These are phyloP conservation scores for Talaromyces piceae DNA, from an alignment of 2,329 filamentous ascomycete species.

Conservation along the genomic window DNA sequence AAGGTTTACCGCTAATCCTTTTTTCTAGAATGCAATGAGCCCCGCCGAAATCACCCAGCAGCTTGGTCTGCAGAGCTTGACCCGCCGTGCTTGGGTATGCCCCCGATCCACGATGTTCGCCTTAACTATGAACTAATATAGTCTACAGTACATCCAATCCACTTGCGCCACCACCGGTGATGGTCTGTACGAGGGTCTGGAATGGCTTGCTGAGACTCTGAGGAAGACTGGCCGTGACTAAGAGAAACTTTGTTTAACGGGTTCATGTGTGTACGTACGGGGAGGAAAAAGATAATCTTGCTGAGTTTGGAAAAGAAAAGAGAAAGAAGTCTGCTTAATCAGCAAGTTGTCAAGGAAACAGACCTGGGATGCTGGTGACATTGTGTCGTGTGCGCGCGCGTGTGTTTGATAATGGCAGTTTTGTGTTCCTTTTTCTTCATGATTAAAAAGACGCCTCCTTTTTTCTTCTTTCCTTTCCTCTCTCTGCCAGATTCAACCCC, in stretches of 20 bases:
- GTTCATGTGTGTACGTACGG: neutral
- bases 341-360: neutral
- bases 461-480: neutral
- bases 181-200: slow-evolving; percentile 98
- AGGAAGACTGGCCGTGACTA: slow-evolving; percentile 57
- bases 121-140: slow-evolving; percentile 11
- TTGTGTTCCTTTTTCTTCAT: neutral
- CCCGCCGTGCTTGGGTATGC: slow-evolving; percentile 97
- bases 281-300: neutral
- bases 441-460: neutral
- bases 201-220: slow-evolving; percentile 80
- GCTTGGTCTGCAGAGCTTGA: slow-evolving; percentile 97
- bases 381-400: neutral
- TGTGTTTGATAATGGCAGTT: neutral
- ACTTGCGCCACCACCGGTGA: slow-evolving; percentile 98
- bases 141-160: slow-evolving; percentile 86
- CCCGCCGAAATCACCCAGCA: slow-evolving; percentile 99
- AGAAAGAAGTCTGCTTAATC: neutral
- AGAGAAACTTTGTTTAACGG: slow-evolving; percentile 14
- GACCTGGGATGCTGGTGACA: neutral
- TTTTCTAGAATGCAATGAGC: slow-evolving; percentile 95
- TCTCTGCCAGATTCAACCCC: neutral
- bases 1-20: no score
- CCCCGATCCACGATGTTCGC: slow-evolving; percentile 2
- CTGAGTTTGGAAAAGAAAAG: no score